phyloP scores from a whole-genome alignment of 371 early-diverging fungal species.

The Circinella minor region DNA sequence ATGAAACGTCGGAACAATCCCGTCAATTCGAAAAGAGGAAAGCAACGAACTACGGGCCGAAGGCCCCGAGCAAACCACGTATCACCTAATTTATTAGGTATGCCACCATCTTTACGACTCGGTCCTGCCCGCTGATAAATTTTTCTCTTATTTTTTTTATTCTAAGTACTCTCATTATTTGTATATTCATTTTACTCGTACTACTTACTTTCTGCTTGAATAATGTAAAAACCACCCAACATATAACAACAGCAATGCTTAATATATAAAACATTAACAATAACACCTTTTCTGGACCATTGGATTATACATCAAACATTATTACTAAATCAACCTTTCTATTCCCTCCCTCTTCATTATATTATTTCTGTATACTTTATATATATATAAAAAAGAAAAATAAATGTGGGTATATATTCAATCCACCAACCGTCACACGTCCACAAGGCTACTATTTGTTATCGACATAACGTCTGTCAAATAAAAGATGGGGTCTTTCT shows the following conservation, averaged over 20 bases:
- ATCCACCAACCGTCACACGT: too few relatives aligned
- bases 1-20: slow-evolving; percentile 10
- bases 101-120: slow-evolving; percentile 8
- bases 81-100: slow-evolving; percentile 6
- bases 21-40: background rate
- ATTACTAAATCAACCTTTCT: background rate
- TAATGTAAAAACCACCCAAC: too few relatives aligned
- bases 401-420: background rate
- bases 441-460: background rate
- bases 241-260: too few relatives aligned
- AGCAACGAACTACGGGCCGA: slow-evolving; percentile 3
- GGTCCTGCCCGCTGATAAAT: slow-evolving; percentile 10
- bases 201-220: too few relatives aligned
- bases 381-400: too few relatives aligned
- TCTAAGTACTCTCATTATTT: too few relatives aligned
- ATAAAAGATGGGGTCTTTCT: slow-evolving; percentile 37
- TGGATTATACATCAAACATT: background rate
- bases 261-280: too few relatives aligned
- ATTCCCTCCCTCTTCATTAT: background rate
- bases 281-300: too few relatives aligned
- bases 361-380: background rate
- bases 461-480: slow-evolving; percentile 7
- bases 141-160: background rate
- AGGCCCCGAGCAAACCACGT: slow-evolving; percentile 3
- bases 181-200: too few relatives aligned